phyloP scores from a whole-genome alignment of 208 protist genomes.

The Histomonas meleagridis region DNA sequence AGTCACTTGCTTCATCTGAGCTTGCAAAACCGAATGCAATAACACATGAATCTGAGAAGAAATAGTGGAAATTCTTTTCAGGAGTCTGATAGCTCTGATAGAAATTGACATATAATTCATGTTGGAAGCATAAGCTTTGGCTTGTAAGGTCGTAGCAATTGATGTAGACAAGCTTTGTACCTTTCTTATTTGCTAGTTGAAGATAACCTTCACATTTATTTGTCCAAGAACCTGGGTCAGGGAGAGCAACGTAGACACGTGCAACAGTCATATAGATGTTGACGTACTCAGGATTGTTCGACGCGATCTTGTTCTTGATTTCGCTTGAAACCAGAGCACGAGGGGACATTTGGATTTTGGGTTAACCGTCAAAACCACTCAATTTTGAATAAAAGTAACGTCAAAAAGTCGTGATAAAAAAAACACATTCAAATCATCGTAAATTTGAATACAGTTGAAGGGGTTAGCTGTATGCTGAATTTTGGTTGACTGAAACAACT shows the following conservation, averaged over 20 bases:
- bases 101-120: background rate
- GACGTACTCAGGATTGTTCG: background rate
- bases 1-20: background rate
- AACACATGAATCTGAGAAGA: background rate
- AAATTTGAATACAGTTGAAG: too few species aligned
- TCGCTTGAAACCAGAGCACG: background rate
- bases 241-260: background rate
- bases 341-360: too few species aligned
- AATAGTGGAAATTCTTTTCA: background rate
- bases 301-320: background rate
- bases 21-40: background rate
- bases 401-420: too few species aligned
- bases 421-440: too few species aligned
- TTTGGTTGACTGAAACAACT: too few species aligned
- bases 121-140: background rate
- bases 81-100: background rate
- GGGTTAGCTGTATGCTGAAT: too few species aligned
- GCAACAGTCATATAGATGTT: background rate
- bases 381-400: too few species aligned
- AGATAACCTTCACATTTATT: background rate
- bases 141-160: background rate
- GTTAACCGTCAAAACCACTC: too few species aligned
- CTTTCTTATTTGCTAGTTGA: background rate
- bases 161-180: background rate
- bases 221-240: background rate